Percentiles rank a stretch among this genome's conserved stretches.
Conservation (phyloP, 2,329 filamentous ascomycete genomes). For the Beauveria rudraprayagi region DNA sequence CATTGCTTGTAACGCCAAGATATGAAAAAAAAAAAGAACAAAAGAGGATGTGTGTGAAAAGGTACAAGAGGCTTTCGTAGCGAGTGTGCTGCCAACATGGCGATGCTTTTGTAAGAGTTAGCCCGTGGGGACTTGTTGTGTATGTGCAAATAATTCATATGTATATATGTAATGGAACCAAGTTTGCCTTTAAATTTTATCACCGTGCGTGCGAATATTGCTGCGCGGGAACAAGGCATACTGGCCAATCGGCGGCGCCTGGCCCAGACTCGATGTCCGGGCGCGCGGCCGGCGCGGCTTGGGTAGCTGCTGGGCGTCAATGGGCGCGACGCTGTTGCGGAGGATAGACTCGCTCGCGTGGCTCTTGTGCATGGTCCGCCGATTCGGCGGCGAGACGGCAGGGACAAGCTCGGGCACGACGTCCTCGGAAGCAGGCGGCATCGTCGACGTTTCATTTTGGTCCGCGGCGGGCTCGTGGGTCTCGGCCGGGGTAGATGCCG, state of each 20-base stretch:
- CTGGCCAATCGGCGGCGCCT: conserved; percentile 37
- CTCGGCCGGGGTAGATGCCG: not conserved
- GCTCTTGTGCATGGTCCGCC: conserved; percentile 25
- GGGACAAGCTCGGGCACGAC: conserved; percentile 27
- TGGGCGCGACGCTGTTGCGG: conserved; percentile 20
- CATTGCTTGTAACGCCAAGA: not conserved
- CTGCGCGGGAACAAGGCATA: conserved; percentile 39
- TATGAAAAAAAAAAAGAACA: not conserved
- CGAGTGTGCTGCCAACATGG: not conserved
- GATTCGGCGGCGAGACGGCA: conserved; percentile 19
- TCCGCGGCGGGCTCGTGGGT: not conserved
- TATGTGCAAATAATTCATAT: not conserved
- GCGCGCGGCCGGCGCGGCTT: conserved; percentile 32
- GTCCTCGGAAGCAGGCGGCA: conserved; percentile 20
- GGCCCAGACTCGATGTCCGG: conserved; percentile 38
- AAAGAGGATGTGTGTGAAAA: not conserved
- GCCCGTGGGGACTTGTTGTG: not conserved
- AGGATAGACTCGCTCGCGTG: conserved; percentile 31
- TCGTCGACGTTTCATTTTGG: conserved; percentile 18
- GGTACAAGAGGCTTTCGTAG: not conserved
- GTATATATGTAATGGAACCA: not conserved
- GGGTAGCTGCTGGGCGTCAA: conserved; percentile 23
- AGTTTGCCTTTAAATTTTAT: not conserved
- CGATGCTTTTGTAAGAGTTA: not conserved
- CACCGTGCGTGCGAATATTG: conserved; percentile 20